These are phyloP conservation scores for Piper betle DNA, from an alignment of 164 flowering plant genomes.

Conservation along the genomic window DNA sequence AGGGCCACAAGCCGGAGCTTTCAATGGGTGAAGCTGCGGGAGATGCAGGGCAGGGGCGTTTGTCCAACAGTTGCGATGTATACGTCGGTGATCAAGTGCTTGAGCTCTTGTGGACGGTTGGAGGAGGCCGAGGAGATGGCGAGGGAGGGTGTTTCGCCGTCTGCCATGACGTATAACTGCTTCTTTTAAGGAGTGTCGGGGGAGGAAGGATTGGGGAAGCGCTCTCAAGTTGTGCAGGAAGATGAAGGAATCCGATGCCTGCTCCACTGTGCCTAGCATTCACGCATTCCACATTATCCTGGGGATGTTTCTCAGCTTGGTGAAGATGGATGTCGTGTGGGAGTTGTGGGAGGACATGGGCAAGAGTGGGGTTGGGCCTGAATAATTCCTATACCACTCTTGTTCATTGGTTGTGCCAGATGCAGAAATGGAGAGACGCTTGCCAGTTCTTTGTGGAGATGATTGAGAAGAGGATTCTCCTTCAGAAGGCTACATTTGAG, in stretches of 20 bases:
- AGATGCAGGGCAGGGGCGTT: slow-evolving; percentile 71
- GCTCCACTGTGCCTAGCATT: slow-evolving; percentile 25
- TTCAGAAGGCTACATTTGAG: slow-evolving; percentile 87
- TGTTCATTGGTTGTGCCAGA: slow-evolving; percentile 76
- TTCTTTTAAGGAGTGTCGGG: slow-evolving; percentile 84
- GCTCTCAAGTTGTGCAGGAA: slow-evolving; percentile 70
- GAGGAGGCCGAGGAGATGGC: slow-evolving; percentile 78
- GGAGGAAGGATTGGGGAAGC: slow-evolving; percentile 56
- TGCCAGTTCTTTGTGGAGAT: slow-evolving; percentile 76
- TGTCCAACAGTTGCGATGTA: slow-evolving; percentile 61
- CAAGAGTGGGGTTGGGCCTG: slow-evolving; percentile 54
- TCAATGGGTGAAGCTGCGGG: slow-evolving; percentile 43
- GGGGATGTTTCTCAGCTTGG: slow-evolving; percentile 48
- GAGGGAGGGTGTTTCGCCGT: slow-evolving; percentile 52
- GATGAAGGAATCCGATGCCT: slow-evolving; percentile 39
- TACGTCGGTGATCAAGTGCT: slow-evolving; percentile 79
- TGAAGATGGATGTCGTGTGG: slow-evolving; percentile 36
- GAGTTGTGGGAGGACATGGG: slow-evolving; percentile 82
- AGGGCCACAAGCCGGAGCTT: slow-evolving; percentile 81
- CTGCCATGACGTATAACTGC: slow-evolving; percentile 68
- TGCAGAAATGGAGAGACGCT: slow-evolving; percentile 67
- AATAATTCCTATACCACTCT: slow-evolving; percentile 80
- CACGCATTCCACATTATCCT: slow-evolving; percentile 63
- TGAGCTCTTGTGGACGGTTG: slow-evolving; percentile 75
- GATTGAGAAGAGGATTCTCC: slow-evolving; percentile 91